Conservation (phyloP, 192 early-diverging fungal species). For the Entomortierella parvispora region DNA sequence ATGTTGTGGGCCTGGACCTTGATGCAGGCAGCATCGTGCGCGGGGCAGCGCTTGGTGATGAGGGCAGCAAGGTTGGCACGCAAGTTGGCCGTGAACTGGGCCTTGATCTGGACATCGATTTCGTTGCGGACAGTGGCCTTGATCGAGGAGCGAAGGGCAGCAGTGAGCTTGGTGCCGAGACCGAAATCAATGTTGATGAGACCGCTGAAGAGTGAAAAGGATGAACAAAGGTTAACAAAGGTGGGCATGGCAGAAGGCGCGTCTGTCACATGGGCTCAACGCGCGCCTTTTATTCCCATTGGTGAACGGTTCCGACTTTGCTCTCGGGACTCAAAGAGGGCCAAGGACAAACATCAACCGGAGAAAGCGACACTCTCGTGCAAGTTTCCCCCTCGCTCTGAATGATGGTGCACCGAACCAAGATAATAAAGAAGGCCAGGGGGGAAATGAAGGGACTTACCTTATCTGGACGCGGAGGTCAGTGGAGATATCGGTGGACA, state of each 20-base stretch:
- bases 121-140: slow-evolving; percentile 15
- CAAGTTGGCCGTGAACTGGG: slow-evolving; percentile 19
- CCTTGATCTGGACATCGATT: slow-evolving; percentile 22
- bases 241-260: no score
- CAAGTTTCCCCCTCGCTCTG: no score
- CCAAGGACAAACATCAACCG: no score
- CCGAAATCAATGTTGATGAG: slow-evolving; percentile 28
- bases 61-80: slow-evolving; percentile 19
- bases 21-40: slow-evolving; percentile 22
- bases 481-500: slow-evolving; percentile 1
- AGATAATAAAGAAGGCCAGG: not conserved
- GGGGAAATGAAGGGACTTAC: slow-evolving; percentile 3
- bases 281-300: no score
- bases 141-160: slow-evolving; percentile 22
- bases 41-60: slow-evolving; percentile 31
- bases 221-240: no score
- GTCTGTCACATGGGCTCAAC: no score
- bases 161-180: slow-evolving; percentile 16
- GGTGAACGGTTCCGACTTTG: no score
- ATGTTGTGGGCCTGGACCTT: slow-evolving; percentile 29
- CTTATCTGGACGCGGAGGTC: slow-evolving; percentile 21
- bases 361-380: no score
- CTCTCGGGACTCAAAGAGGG: no score
- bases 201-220: not conserved
- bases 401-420: no score